Evolutionary conservation across 352 stramenopile species (phyloP).

Genomic region (Phytopythium delawarense): DNA sequence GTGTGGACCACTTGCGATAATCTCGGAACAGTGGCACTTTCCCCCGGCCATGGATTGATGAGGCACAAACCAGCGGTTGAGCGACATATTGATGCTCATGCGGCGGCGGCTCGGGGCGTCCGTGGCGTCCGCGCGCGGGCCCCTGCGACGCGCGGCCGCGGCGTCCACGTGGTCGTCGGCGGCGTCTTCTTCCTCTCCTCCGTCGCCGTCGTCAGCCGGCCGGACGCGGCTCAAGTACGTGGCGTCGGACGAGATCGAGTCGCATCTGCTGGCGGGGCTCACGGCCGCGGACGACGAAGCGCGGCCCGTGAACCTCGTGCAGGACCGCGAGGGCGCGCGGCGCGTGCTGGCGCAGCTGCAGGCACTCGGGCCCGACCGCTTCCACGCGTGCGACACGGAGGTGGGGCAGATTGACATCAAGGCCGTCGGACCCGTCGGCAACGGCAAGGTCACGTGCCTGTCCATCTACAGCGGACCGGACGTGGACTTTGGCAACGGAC

Average conservation of each 20-base stretch:
- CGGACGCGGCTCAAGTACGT: constrained; percentile 40
- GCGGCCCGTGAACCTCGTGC: constrained; percentile 73
- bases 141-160: not conserved
- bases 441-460: constrained; percentile 97
- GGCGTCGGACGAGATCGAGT: constrained; percentile 66
- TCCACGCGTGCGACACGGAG: constrained; percentile 98
- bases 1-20: no score
- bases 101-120: not conserved
- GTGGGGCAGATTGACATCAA: constrained; percentile 97
- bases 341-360: constrained; percentile 60
- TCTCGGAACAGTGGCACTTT: no score
- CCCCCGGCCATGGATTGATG: no score
- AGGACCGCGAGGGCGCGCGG: constrained; percentile 59
- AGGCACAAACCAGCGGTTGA: no score
- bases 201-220: not conserved
- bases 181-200: not conserved
- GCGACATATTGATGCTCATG: not conserved
- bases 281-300: constrained; percentile 61
- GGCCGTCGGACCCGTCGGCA: constrained; percentile 92
- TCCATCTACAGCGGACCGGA: constrained; percentile 95
- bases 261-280: constrained; percentile 47
- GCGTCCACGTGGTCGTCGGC: constrained; percentile 2
- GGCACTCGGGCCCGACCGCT: constrained; percentile 58
- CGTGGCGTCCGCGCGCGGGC: not conserved
- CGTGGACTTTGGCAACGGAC: constrained; percentile 95